Base-by-base conservation (phyloP, 768 basidiomycete species). In the Mycena latifolia region DNA sequence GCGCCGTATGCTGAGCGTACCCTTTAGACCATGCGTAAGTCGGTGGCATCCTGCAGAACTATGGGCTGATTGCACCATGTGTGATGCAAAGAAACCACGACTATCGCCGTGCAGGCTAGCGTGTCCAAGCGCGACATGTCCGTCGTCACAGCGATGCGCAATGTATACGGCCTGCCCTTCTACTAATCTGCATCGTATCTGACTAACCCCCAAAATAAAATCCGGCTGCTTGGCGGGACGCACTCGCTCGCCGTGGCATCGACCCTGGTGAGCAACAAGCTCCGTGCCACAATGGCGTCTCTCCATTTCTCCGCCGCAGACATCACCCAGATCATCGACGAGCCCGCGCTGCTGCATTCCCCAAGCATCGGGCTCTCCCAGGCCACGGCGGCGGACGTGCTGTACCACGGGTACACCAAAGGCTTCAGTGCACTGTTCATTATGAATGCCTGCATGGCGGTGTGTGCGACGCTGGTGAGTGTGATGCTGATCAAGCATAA, bases 81-180 rank as follows among this genome's bases (percentile, higher is more conserved):
- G 28, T 24, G 8, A 25, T 14, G 33, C 14, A 14, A 6, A 67
- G 65, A 87, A 73, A 90, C 89, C 0, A 90, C 89, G 0, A 92
- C 90, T 0, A 86, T 92, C 5, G 89, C 89, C 0, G 89, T 86
- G 10, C 92, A 94, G 72, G 91, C 91, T 0, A 88, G 89, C 22
- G 92, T 93, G 0, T 75, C 86, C 0, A 78, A 91, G 31, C 81
- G 81, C 46, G 92, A 94, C 66, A 92, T 93, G 90, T 89, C 90
- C 2, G 89, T 91, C 14, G 91, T 92, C 0, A 93, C 91, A 0
- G 88, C 87, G 0, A 84, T 88, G 60, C 82, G 89, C 50, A 90
- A 90, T 14, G 33, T 35, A 35, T 6, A 14, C 33, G 33, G 33
- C 14, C 33, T 35, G n/a, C n/a, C n/a, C n/a, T n/a, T n/a, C n/a